Percentiles rank a stretch among this genome's conserved stretches.
These are phyloP conservation scores for Hirschfeldia incana DNA, from an alignment of 345 rosid genomes.

Conservation along the genomic window DNA sequence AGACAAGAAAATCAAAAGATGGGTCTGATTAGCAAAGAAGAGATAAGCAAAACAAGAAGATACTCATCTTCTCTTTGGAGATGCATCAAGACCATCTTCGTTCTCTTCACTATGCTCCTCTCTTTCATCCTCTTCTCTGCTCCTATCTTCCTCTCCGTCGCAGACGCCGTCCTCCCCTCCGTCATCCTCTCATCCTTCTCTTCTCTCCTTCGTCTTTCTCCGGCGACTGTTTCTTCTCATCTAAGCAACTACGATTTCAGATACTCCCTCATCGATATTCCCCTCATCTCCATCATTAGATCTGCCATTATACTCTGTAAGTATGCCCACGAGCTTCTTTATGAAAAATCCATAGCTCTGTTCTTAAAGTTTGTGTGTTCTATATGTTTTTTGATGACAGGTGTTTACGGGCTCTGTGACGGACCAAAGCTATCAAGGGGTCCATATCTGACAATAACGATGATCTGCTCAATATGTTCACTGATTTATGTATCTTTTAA, in stretches of 20 bases:
- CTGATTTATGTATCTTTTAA: slow-evolving; percentile 70
- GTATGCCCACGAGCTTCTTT: slow-evolving; percentile 26
- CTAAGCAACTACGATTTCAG: slow-evolving; percentile 62
- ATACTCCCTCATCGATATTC: slow-evolving; percentile 79
- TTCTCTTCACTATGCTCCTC: slow-evolving; percentile 65
- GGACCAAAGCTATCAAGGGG: slow-evolving; percentile 79
- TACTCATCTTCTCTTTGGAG: slow-evolving; percentile 49
- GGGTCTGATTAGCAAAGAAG: slow-evolving; percentile 71
- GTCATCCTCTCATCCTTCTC: slow-evolving; percentile 79
- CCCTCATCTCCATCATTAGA: slow-evolving; percentile 79
- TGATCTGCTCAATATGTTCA: slow-evolving; percentile 64
- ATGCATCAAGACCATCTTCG: slow-evolving; percentile 68
- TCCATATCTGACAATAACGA: slow-evolving; percentile 78
- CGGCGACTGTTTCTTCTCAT: slow-evolving; percentile 26
- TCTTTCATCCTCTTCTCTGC: slow-evolving; percentile 84
- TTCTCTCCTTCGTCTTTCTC: slow-evolving; percentile 26
- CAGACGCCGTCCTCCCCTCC: slow-evolving; percentile 81
- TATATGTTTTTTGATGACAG: slow-evolving; percentile 30
- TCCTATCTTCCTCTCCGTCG: slow-evolving; percentile 74
- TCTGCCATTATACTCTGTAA: slow-evolving; percentile 87
- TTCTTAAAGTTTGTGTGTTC: background rate
- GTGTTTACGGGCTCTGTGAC: slow-evolving; percentile 83
- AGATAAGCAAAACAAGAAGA: slow-evolving; percentile 40
- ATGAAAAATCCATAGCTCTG: slow-evolving; percentile 16
- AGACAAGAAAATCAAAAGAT: slow-evolving; percentile 30